These are phyloP conservation scores for Colletotrichum shisoi DNA, from an alignment of 2,329 filamentous ascomycete species.

Conservation along the genomic window DNA sequence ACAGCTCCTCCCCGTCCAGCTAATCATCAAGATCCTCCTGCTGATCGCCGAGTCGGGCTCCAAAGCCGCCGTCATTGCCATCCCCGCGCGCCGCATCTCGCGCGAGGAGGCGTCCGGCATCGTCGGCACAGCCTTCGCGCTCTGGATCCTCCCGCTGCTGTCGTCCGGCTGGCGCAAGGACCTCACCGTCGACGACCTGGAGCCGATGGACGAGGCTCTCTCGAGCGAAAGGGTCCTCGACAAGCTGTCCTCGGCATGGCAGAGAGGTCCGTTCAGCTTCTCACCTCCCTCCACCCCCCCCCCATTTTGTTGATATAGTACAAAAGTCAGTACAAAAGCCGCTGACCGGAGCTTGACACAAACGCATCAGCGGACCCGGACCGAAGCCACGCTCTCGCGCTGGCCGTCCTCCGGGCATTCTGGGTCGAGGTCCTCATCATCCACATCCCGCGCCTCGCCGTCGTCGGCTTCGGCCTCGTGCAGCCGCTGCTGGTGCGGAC, in stretches of 20 bases:
- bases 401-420: constrained; percentile 12
- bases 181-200: constrained; percentile 12
- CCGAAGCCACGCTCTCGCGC: background rate
- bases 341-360: background rate
- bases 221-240: background rate
- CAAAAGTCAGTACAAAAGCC: no score
- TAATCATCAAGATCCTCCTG: background rate
- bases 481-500: constrained; percentile 56
- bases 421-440: constrained; percentile 43
- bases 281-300: no score
- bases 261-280: constrained; percentile 1
- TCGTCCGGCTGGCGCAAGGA: constrained; percentile 14
- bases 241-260: constrained; percentile 14
- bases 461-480: constrained; percentile 52
- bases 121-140: constrained; percentile 16
- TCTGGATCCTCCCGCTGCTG: constrained; percentile 24
- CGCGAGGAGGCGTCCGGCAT: constrained; percentile 18
- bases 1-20: background rate
- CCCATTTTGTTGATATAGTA: background rate
- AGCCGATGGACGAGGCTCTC: constrained; percentile 17
- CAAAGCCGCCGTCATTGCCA: background rate
- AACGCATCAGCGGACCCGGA: constrained; percentile 6
- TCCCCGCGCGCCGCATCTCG: constrained; percentile 8
- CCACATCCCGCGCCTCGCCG: constrained; percentile 44
- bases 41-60: background rate